Conservation (phyloP, 2,329 filamentous ascomycete genomes). For the Penicillium digitatum region DNA sequence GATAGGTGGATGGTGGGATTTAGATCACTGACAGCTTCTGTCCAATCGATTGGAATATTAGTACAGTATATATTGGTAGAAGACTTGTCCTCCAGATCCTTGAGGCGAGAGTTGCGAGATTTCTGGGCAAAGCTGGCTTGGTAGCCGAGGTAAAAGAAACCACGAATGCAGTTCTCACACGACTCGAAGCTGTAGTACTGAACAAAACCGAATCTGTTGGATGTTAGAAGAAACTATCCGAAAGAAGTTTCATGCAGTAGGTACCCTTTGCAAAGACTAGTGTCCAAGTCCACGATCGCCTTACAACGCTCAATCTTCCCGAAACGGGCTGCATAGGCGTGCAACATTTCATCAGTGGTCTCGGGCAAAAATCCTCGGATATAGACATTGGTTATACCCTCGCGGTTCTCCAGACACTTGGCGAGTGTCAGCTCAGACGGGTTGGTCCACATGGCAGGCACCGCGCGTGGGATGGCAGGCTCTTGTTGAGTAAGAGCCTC, state of each 20-base stretch:
- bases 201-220: constrained; percentile 84
- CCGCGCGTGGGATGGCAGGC: constrained; percentile 80
- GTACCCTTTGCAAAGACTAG: constrained; percentile 93
- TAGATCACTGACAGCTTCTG: constrained; percentile 67
- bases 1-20: background rate
- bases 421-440: constrained; percentile 86
- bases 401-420: constrained; percentile 90
- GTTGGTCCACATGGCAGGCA: constrained; percentile 78
- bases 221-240: constrained; percentile 23
- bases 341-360: constrained; percentile 85
- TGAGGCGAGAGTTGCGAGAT: constrained; percentile 96
- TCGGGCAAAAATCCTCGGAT: constrained; percentile 93
- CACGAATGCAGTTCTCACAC: constrained; percentile 93
- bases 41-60: constrained; percentile 87
- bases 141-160: constrained; percentile 90
- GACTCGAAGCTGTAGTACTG: constrained; percentile 85
- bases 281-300: constrained; percentile 93
- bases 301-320: constrained; percentile 95
- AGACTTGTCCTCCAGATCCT: constrained; percentile 81
- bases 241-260: constrained; percentile 26
- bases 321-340: constrained; percentile 78
- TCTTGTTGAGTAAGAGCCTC: constrained; percentile 67
- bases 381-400: constrained; percentile 95
- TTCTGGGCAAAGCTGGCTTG: constrained; percentile 98
- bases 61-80: constrained; percentile 98